Percentiles rank a stretch among this genome's conserved stretches.
Evolutionary conservation across 495 filamentous ascomycete genomes (phyloP).

Genomic region (Parmelia sp.): DNA sequence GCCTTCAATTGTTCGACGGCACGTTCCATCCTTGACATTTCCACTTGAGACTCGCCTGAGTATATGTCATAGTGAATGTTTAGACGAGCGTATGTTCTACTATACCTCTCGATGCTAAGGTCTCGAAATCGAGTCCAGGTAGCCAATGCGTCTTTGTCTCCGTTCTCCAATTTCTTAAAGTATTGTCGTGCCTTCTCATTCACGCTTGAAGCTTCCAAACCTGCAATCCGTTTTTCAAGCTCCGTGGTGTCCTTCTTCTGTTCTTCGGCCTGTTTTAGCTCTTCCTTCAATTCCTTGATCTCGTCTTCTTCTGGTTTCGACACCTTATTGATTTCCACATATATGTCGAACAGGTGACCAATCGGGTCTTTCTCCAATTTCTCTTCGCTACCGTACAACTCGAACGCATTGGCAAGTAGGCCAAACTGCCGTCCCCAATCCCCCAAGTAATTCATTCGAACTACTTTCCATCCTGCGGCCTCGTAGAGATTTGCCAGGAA

Average conservation of each 20-base stretch:
- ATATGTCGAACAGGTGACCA: conserved; percentile 63
- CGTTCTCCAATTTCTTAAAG: conserved; percentile 88
- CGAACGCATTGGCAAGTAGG: conserved; percentile 61
- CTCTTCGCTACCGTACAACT: conserved; percentile 57
- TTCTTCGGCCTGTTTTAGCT: conserved; percentile 48
- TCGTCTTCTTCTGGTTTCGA: conserved; percentile 46
- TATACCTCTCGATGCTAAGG: conserved; percentile 80
- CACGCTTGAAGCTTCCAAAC: conserved; percentile 49
- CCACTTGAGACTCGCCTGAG: conserved; percentile 88
- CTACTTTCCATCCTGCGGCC: conserved; percentile 64
- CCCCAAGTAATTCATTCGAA: conserved; percentile 68
- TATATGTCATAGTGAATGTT: conserved; percentile 95
- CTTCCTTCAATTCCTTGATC: conserved; percentile 52
- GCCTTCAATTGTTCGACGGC: conserved; percentile 60
- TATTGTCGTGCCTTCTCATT: conserved; percentile 67
- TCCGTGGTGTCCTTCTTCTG: conserved; percentile 42
- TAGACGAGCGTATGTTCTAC: conserved; percentile 70
- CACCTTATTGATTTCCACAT: conserved; percentile 56
- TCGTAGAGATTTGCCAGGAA: conserved; percentile 65
- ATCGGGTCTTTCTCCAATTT: conserved; percentile 56
- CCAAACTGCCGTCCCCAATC: conserved; percentile 77
- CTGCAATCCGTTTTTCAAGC: conserved; percentile 45
- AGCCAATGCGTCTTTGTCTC: conserved; percentile 66
- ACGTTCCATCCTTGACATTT: conserved; percentile 70
- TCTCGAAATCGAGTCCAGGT: conserved; percentile 86